Evolutionary conservation across 208 protist genomes (phyloP), one percentile per base, ranked within the genome.

Genomic region (Wallacemonas sp.): DNA sequence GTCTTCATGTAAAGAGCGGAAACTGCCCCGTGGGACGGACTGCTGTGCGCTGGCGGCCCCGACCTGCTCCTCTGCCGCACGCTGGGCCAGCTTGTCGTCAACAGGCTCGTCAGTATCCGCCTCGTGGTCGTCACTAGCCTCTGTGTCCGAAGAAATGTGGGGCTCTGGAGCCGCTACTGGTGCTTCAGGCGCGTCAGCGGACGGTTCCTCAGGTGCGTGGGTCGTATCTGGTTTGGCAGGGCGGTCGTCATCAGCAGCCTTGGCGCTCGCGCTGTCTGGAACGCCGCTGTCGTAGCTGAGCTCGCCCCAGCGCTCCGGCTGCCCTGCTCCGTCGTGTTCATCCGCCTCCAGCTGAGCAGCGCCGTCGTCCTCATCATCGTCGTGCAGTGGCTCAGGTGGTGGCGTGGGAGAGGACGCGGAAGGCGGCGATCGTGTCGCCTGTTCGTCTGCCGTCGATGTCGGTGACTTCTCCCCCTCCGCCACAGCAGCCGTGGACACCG

Each of bases 261-360:
- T n/a, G n/a, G n/a, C n/a, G n/a, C n/a, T n/a, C n/a, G n/a, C n/a
- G n/a, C n/a, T n/a, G n/a, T n/a, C n/a, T n/a, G n/a, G n/a, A n/a
- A n/a, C n/a, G n/a, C n/a, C n/a, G n/a, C n/a, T n/a, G 57, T 65
- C 41, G 1, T 34, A 58, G 30, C 52, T 33, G 8, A 58, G 52
- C 19, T 34, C 34, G 12, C n/a, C 52, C 52, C 52, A 58, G 30
- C 36, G 12, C 23, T 54, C 16, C 2, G 41, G 5, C 21, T 32
- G 21, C 14, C 0, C 36, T 6, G 19, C 23, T 21, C 32, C 36
- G 32, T 16, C 38, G 32, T 36, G 21, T 11, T 48, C 36, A 62
- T 44, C 34, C 4, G 21, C 16, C 30, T 6, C 16, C 30, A n/a
- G n/a, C n/a, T n/a, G n/a, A n/a, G n/a, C 26, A 14, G 24, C 17